Conservation (phyloP, 495 filamentous ascomycete species). For the Xylaria longipes region DNA sequence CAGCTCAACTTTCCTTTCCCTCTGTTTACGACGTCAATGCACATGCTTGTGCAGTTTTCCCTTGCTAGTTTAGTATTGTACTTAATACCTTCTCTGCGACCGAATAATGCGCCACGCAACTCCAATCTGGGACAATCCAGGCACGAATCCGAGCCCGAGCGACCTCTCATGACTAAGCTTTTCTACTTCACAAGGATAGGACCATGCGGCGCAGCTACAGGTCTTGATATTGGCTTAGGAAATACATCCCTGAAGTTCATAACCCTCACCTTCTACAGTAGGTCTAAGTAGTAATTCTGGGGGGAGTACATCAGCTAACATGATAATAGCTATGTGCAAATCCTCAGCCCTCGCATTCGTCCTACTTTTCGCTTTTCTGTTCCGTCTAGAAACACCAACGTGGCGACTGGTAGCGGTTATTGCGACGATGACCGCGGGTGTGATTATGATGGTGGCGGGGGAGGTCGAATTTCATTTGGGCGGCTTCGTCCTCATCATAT, state of each 20-base stretch:
- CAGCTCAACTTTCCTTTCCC: conserved; percentile 92
- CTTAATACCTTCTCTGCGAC: conserved; percentile 83
- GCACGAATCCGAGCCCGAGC: conserved; percentile 63
- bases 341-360: conserved; percentile 95
- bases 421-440: conserved; percentile 88
- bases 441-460: conserved; percentile 98
- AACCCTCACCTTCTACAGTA: conserved; percentile 94
- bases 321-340: conserved; percentile 88
- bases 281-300: conserved; percentile 34
- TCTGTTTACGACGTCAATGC: conserved; percentile 91
- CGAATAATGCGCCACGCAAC: conserved; percentile 53
- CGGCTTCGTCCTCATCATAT: conserved; percentile 91
- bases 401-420: conserved; percentile 87
- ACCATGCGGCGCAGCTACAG: conserved; percentile 91
- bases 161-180: conserved; percentile 84
- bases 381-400: conserved; percentile 88
- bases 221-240: conserved; percentile 93
- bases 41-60: conserved; percentile 96
- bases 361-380: conserved; percentile 92
- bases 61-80: conserved; percentile 81
- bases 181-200: conserved; percentile 94
- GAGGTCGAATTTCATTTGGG: conserved; percentile 89
- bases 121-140: conserved; percentile 57
- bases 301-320: conserved; percentile 9
- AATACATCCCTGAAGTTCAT: conserved; percentile 97